A percentile compares a stretch with the other conserved stretches of the same genome.
phyloP scores from a whole-genome alignment of 1,284 basidiomycete species.

The Boletus semigastroideus region DNA sequence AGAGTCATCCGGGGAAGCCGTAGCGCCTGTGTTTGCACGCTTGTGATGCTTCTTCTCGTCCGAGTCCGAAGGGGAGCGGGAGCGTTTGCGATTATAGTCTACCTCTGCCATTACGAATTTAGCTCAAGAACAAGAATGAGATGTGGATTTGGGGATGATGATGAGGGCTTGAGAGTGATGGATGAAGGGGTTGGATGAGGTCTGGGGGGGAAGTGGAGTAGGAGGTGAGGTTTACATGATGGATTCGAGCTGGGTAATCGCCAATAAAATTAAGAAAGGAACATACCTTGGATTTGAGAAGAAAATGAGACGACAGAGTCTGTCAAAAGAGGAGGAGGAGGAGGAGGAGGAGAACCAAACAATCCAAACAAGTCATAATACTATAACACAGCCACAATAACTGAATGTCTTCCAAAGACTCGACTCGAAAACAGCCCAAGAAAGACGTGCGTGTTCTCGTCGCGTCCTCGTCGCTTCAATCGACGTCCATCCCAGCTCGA shows the following conservation, averaged over 20 bases:
- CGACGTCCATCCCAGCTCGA: conserved; percentile 36
- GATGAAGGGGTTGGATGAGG: conserved; percentile 27
- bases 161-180: conserved; percentile 38
- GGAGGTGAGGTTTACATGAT: conserved; percentile 37
- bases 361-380: conserved; percentile 28
- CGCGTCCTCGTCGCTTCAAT: neutral
- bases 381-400: conserved; percentile 29
- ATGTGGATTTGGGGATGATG: conserved; percentile 28
- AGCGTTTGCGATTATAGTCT: conserved; percentile 80
- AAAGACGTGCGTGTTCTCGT: conserved; percentile 22
- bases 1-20: conserved; percentile 58
- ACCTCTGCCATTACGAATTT: conserved; percentile 75
- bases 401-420: conserved; percentile 34
- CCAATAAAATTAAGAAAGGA: conserved; percentile 17
- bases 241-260: conserved; percentile 37
- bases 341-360: neutral
- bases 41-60: conserved; percentile 78
- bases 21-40: conserved; percentile 75
- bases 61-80: conserved; percentile 79
- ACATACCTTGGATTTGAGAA: conserved; percentile 33
- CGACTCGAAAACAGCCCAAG: conserved; percentile 18
- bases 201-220: conserved; percentile 34
- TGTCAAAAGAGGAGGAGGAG: neutral
- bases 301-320: neutral
- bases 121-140: conserved; percentile 50